Conservation (phyloP, 495 filamentous ascomycete species). For the Podospora didyma region DNA sequence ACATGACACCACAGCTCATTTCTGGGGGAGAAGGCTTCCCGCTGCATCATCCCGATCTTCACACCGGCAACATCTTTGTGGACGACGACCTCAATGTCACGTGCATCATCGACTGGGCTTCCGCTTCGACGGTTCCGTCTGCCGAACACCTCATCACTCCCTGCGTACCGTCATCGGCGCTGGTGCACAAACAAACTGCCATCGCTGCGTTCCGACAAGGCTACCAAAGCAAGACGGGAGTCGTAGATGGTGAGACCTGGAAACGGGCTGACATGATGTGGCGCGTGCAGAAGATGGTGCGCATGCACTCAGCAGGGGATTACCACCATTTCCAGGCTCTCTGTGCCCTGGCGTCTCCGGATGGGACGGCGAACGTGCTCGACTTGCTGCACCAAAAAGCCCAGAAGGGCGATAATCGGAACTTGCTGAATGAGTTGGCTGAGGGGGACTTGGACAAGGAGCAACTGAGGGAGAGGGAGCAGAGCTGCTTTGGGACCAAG, state of each 20-base stretch:
- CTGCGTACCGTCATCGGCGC: not conserved
- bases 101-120: constrained; percentile 6
- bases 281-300: too few relatives aligned
- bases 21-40: not conserved
- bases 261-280: not conserved
- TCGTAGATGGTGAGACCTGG: not conserved
- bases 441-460: too few relatives aligned
- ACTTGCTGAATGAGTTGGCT: not conserved
- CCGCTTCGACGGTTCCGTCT: not conserved
- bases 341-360: too few relatives aligned
- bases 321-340: too few relatives aligned
- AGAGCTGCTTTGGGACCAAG: too few relatives aligned
- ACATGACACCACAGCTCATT: constrained; percentile 16
- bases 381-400: not conserved
- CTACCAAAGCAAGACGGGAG: too few relatives aligned
- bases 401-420: not conserved
- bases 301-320: too few relatives aligned
- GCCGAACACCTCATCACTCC: not conserved
- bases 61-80: constrained; percentile 2
- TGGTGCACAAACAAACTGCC: not conserved
- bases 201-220: too few relatives aligned
- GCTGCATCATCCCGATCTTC: constrained; percentile 1
- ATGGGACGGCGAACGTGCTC: not conserved
- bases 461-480: too few relatives aligned
- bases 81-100: constrained; percentile 1